Percentiles rank a stretch among this genome's conserved stretches.
phyloP scores from a whole-genome alignment of 2,329 filamentous ascomycete genomes.

The Ascosphaera apis region DNA sequence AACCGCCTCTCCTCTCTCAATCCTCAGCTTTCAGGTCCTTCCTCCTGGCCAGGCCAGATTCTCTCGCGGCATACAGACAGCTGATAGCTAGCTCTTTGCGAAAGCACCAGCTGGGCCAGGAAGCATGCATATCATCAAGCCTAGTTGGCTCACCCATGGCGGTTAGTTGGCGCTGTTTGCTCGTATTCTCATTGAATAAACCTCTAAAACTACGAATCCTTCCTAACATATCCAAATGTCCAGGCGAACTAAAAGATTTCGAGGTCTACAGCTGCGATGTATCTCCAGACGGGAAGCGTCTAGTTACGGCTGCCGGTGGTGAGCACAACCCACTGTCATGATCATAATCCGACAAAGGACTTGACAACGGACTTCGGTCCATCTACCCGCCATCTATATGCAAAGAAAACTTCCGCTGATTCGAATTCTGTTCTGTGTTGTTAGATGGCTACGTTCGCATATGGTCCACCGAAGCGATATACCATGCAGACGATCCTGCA shows the following conservation, averaged over 20 bases:
- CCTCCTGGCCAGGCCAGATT: no score
- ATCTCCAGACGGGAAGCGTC: conserved; percentile 73
- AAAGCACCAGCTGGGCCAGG: not conserved
- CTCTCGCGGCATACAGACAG: not conserved
- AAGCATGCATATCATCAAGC: conserved; percentile 71
- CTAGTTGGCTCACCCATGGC: conserved; percentile 85
- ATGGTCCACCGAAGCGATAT: conserved; percentile 90
- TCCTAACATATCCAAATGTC: conserved; percentile 5
- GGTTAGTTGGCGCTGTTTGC: conserved; percentile 27
- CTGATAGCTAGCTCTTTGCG: not conserved
- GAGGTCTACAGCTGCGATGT: conserved; percentile 98
- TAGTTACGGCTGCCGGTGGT: conserved; percentile 89
- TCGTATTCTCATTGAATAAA: no score
- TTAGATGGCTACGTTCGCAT: conserved; percentile 86
- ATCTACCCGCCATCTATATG: not conserved
- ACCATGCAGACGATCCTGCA: conserved; percentile 48
- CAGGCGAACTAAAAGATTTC: conserved; percentile 90
- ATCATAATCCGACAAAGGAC: no score
- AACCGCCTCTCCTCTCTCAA: no score
- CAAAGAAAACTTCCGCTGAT: not conserved
- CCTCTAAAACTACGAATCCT: no score
- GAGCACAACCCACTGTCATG: conserved; percentile 13
- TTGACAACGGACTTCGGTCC: no score
- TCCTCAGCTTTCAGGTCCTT: no score
- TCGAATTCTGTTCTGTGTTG: not conserved